These are phyloP conservation scores for Backusella australiensis DNA, from an alignment of 192 early-diverging fungal species.

Conservation along the genomic window DNA sequence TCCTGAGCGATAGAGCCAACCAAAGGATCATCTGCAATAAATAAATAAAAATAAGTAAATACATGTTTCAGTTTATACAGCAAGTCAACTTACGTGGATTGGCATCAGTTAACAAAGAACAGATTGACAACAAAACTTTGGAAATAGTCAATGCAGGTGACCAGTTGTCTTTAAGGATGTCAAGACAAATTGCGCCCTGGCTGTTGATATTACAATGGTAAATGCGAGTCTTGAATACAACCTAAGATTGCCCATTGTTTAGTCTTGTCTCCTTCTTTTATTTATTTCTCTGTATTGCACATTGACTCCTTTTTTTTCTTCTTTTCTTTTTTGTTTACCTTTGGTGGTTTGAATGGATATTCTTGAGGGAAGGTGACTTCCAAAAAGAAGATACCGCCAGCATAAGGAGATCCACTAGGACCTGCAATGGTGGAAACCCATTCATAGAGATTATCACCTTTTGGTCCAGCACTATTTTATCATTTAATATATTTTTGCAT, in stretches of 20 bases:
- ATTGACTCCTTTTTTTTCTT: background rate
- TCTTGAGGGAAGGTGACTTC: conserved; percentile 91
- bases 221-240: conserved; percentile 88
- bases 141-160: conserved; percentile 93
- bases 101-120: conserved; percentile 89
- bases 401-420: conserved; percentile 87
- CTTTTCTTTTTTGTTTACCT: conserved; percentile 45
- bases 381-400: conserved; percentile 89
- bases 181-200: conserved; percentile 89
- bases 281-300: background rate
- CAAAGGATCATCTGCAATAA: conserved; percentile 77
- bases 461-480: conserved; percentile 80
- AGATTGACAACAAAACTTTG: conserved; percentile 94
- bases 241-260: conserved; percentile 38
- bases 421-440: conserved; percentile 95
- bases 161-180: conserved; percentile 98
- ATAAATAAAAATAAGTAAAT: background rate
- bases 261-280: background rate
- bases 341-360: conserved; percentile 97
- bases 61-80: background rate
- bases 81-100: conserved; percentile 78
- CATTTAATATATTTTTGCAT: background rate
- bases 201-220: conserved; percentile 98
- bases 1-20: conserved; percentile 90
- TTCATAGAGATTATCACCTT: conserved; percentile 94